Base-by-base conservation (phyloP, 1,139 yeast genomes). In the Pneumocystis canis region DNA sequence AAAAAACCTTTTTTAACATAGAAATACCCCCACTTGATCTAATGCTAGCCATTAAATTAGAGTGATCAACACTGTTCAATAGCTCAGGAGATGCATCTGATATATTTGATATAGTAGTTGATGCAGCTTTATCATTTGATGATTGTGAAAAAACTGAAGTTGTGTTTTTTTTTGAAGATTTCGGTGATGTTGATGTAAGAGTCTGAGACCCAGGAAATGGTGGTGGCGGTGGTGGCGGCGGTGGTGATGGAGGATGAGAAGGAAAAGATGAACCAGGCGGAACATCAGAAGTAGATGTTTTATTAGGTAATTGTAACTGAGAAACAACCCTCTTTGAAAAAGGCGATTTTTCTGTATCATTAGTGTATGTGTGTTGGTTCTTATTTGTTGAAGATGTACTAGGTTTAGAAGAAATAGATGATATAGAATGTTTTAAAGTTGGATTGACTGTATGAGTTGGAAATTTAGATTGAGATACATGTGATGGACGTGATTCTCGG, bases 31-130 rank as follows among this genome's bases (percentile, higher is more conserved):
- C 85, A 0, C 95, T 84, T 40, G 85, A 82, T 70, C 96, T 80
- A 68, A 90, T 92, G 0, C 97, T 88, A 0, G 95, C 89, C 65
- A 92, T 75, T 59, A 92, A 79, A 0, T 96, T 96, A 73, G 87
- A 95, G 69, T 96, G 79, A 0, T 84, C 84, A 47, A 3, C n/a
- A 0, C 78, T 76, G 67, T 80, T 9, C 3, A 47, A 16, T 5
- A 25, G 1, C 5, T 47, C 54, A 47, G 30, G 16, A 16, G 58
- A 60, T 9, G 60, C 53, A 30, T 58, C 18, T n/a, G 62, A 57
- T 7, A 35, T 37, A 3, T 56, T 61, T 9, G 76, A 72, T 2
- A 77, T 74, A 6, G 77, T 74, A n/a, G 78, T 73, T 1, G 78
- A 74, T 11, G 78, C 74, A 47, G 6, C 59, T n/a, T 59, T 37